Base-by-base conservation (phyloP, 2,329 filamentous ascomycete genomes). In the Exophiala aquamarina region DNA sequence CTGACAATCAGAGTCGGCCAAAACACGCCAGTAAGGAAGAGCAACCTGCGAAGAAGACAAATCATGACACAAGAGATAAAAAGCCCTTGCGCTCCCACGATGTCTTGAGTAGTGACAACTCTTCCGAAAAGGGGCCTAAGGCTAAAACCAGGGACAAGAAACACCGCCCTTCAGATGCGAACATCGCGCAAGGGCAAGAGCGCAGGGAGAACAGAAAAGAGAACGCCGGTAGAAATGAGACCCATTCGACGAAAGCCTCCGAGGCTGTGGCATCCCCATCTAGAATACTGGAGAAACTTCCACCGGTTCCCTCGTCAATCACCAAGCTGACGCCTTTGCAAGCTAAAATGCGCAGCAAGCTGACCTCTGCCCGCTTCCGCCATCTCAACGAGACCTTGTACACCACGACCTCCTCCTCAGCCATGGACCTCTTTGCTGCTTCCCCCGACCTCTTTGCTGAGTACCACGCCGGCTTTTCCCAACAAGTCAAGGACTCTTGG, bases 351-450 rank as follows among this genome's bases (percentile, higher is more conserved):
- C 85, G 89, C 52, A 86, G 90, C 64, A 98, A 98, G 74, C 83
- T 98, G 54, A 79, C 95, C 54, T 94, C 91, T 8, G 91, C 93
- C 1, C 90, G 93, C 49, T 98, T 98, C 79, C 89, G 93, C 55
- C 90, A 97, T 69, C 83, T 98, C 52, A 98, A 98, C 68, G 87
- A 98, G 73, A 92, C 89, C 0, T 83, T 98, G 11, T 98, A 98
- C 73, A 97, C 92, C 3, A 88, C 85, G 6, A 88, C 91, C 1
- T 98, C 93, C 0, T 75, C 76, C 28, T 83, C 93, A 56, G 87
- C 93, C n/a, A 82, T 93, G 59, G 72, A 78, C 41, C 82, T 97
- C 18, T 97, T 98, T 73, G 75, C 81, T 41, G 76, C 86, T 26
- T 89, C 88, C 40, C 93, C 93, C 0, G 89, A 95, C 64, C 91